Percentiles rank a stretch among this genome's conserved stretches.
These are phyloP conservation scores for Zygosaccharomyces bisporus DNA, from an alignment of 805 yeast species.

Conservation along the genomic window DNA sequence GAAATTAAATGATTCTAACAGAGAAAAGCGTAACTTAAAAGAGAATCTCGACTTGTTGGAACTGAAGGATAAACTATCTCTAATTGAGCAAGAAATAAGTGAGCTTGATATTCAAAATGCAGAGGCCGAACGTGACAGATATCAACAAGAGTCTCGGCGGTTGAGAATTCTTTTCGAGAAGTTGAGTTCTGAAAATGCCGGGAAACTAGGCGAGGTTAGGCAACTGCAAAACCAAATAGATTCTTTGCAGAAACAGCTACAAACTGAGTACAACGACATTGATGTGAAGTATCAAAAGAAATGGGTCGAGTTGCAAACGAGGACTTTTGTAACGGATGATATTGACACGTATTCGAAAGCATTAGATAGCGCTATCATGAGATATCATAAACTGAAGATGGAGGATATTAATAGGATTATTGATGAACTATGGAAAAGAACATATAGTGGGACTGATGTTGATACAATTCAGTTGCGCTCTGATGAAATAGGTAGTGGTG, in stretches of 20 bases:
- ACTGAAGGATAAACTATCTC: slow-evolving; percentile 39
- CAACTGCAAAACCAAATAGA: slow-evolving; percentile 73
- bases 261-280: slow-evolving; percentile 66
- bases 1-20: slow-evolving; percentile 52
- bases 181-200: slow-evolving; percentile 63
- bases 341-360: slow-evolving; percentile 77
- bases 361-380: slow-evolving; percentile 89
- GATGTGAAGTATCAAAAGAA: slow-evolving; percentile 61
- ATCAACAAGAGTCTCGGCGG: slow-evolving; percentile 52
- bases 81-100: slow-evolving; percentile 39
- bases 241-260: slow-evolving; percentile 54
- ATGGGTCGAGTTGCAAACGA: slow-evolving; percentile 73
- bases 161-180: slow-evolving; percentile 49
- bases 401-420: slow-evolving; percentile 82
- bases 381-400: slow-evolving; percentile 87
- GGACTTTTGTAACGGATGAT: slow-evolving; percentile 73
- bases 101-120: slow-evolving; percentile 56
- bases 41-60: slow-evolving; percentile 60
- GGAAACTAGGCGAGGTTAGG: slow-evolving; percentile 78
- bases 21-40: slow-evolving; percentile 57
- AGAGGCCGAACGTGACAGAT: slow-evolving; percentile 53
- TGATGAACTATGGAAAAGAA: slow-evolving; percentile 89
- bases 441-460: slow-evolving; percentile 93
- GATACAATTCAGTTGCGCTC: slow-evolving; percentile 84
- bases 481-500: slow-evolving; percentile 49